Evolutionary conservation across 2,329 filamentous ascomycete species (phyloP).

Genomic region (Pyrenophora graminea): DNA sequence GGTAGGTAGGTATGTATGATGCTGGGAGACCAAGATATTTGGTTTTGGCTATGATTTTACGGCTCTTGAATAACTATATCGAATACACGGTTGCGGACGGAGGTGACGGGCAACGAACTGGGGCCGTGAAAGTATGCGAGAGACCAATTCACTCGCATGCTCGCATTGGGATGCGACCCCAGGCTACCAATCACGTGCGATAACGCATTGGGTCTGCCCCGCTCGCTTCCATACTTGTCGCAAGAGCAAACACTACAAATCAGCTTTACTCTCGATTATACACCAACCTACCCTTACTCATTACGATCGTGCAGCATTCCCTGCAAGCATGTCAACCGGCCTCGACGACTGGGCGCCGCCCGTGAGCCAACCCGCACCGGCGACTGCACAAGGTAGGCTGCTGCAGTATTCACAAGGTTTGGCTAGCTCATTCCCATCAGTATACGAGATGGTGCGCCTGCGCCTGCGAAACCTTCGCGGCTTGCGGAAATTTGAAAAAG

Average conservation of each 20-base stretch:
- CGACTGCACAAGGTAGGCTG: constrained; percentile 6
- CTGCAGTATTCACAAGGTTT: neutral
- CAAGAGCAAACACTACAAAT: neutral
- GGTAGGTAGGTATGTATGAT: too few species aligned
- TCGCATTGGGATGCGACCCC: too few species aligned
- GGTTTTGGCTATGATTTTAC: too few species aligned
- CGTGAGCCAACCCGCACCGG: neutral
- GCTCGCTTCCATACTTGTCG: constrained; percentile 2
- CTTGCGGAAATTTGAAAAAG: constrained; percentile 5
- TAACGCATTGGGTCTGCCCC: constrained; percentile 10
- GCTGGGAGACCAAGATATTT: too few species aligned
- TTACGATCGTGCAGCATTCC: too few species aligned
- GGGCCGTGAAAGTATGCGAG: too few species aligned
- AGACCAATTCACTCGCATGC: too few species aligned
- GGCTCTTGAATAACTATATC: too few species aligned
- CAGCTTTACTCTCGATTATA: neutral
- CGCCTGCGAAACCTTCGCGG: constrained; percentile 5
- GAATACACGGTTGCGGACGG: too few species aligned
- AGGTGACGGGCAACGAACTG: too few species aligned
- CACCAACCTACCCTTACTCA: neutral
- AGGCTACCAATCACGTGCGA: constrained; percentile 4
- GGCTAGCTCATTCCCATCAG: constrained; percentile 4
- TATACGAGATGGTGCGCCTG: constrained; percentile 4
- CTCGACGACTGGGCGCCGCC: neutral
- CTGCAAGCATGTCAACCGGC: constrained; percentile 1